A percentile compares a stretch with the other conserved stretches of the same genome.
phyloP scores from a whole-genome alignment of 1,284 basidiomycete genomes.

The Leccinum pachyderme region DNA sequence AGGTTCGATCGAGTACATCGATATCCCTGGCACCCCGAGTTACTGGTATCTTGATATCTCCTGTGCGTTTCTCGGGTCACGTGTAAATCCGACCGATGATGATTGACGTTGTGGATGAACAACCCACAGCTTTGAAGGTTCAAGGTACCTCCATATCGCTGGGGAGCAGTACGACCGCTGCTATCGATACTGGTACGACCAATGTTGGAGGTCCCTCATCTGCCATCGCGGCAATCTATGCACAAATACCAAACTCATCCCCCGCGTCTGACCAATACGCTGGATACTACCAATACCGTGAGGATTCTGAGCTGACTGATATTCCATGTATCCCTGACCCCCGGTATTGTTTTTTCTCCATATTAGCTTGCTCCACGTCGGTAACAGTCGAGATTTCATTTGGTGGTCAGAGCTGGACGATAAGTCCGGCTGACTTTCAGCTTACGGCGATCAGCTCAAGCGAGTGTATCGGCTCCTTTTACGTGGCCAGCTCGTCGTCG shows the following conservation, averaged over 20 bases:
- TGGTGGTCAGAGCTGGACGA: slow-evolving; percentile 43
- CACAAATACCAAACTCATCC: slow-evolving; percentile 36
- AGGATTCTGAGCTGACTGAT: background rate
- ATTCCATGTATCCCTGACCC: background rate
- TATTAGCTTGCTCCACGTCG: slow-evolving; percentile 22
- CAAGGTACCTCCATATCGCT: slow-evolving; percentile 31
- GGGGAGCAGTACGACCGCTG: slow-evolving; percentile 22
- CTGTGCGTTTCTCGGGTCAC: slow-evolving; percentile 17
- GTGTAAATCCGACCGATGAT: background rate
- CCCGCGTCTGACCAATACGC: slow-evolving; percentile 23
- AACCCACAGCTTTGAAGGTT: slow-evolving; percentile 27
- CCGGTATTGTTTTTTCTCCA: background rate
- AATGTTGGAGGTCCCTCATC: slow-evolving; percentile 38
- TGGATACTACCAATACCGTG: slow-evolving; percentile 36
- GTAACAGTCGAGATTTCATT: slow-evolving; percentile 39
- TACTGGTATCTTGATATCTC: slow-evolving; percentile 32
- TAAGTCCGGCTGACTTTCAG: slow-evolving; percentile 47
- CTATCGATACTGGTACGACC: slow-evolving; percentile 46
- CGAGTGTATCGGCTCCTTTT: slow-evolving; percentile 50
- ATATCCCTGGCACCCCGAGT: slow-evolving; percentile 26
- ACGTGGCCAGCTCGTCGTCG: slow-evolving; percentile 35
- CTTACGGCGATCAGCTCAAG: slow-evolving; percentile 35
- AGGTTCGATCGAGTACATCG: slow-evolving; percentile 38
- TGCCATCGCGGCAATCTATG: slow-evolving; percentile 36
- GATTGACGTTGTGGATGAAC: slow-evolving; percentile 3